phyloP scores from a whole-genome alignment of 345 rosid species.

The Euphorbia peplus region DNA sequence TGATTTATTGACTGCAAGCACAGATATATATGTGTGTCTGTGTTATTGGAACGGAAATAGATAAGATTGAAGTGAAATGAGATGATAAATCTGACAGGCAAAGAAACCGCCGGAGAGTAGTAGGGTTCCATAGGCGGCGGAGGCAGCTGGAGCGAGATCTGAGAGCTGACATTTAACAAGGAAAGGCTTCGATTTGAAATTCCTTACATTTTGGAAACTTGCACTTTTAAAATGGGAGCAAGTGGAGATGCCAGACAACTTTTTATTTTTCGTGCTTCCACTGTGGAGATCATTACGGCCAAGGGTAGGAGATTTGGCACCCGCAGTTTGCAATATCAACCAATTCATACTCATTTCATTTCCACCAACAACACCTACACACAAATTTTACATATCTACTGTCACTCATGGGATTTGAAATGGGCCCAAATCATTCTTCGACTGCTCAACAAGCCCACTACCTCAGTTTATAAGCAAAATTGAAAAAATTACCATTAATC shows the following conservation, averaged over 20 bases:
- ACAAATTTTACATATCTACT: no score
- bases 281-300: not conserved
- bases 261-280: not conserved
- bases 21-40: not conserved
- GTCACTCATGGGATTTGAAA: no score
- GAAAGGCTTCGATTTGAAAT: constrained; percentile 9
- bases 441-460: no score
- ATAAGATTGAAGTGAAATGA: not conserved
- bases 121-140: constrained; percentile 64
- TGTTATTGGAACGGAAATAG: no score
- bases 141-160: constrained; percentile 60
- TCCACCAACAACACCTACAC: no score
- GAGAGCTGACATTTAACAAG: constrained; percentile 51
- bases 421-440: no score
- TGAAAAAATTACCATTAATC: no score
- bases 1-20: constrained; percentile 50
- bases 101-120: constrained; percentile 76
- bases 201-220: constrained; percentile 5
- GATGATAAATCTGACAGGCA: constrained; percentile 46
- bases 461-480: no score
- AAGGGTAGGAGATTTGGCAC: not conserved
- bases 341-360: not conserved
- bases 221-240: not conserved
- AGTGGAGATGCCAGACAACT: not conserved
- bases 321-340: not conserved